Evolutionary conservation across 2,329 filamentous ascomycete genomes (phyloP).

Genomic region (Dryadomyces quercus-mongolicae): DNA sequence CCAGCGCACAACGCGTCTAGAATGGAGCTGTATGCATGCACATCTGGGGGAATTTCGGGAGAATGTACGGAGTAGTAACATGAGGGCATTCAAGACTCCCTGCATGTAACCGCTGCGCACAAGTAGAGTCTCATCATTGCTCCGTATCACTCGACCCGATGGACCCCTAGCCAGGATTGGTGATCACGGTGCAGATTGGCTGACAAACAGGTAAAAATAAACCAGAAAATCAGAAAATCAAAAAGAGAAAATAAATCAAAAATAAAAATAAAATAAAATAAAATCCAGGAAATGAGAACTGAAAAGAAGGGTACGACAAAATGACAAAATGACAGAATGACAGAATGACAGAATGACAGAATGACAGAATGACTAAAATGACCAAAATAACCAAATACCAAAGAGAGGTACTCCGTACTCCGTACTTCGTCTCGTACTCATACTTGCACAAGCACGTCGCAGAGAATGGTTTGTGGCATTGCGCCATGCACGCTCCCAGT

Average conservation of each 20-base stretch:
- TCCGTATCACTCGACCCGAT: slow-evolving; percentile 3
- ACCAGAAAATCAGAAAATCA: background rate
- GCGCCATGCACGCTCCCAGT: slow-evolving; percentile 6
- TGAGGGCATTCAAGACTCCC: background rate
- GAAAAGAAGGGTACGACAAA: background rate
- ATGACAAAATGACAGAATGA: background rate
- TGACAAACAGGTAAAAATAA: background rate
- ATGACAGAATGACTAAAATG: background rate
- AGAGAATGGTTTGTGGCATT: background rate
- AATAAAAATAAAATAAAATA: background rate
- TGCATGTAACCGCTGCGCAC: slow-evolving; percentile 8
- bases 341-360: background rate
- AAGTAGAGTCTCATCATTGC: background rate
- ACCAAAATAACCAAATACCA: background rate
- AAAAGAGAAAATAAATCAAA: no score
- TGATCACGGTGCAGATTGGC: background rate
- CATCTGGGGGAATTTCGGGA: background rate
- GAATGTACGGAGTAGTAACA: background rate
- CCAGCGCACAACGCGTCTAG: background rate
- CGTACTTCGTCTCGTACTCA: background rate
- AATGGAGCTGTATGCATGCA: background rate
- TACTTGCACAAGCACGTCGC: background rate
- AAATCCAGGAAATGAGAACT: background rate
- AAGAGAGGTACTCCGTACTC: background rate
- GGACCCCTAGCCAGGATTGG: slow-evolving; percentile 6